Evolutionary conservation across 1,284 basidiomycete genomes (phyloP).

Genomic region (Pseudozyma sp.): DNA sequence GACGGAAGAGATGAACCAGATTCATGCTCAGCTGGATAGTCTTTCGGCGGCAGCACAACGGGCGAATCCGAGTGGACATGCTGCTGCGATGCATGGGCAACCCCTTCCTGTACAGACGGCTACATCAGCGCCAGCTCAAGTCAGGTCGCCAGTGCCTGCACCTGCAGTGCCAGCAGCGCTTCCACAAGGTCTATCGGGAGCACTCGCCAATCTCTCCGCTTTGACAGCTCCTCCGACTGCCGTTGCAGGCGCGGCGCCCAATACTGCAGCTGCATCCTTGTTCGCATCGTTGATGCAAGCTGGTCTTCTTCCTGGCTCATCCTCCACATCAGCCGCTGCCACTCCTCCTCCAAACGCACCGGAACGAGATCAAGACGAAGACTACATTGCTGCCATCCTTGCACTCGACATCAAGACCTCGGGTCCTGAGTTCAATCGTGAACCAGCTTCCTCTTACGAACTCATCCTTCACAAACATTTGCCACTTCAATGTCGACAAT

Average conservation of each 20-base stretch:
- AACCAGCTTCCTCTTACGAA: slow-evolving; percentile 70
- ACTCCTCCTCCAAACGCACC: slow-evolving; percentile 69
- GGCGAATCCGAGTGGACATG: slow-evolving; percentile 49
- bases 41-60: slow-evolving; percentile 70
- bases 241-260: slow-evolving; percentile 6
- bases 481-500: slow-evolving; percentile 90
- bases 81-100: slow-evolving; percentile 50
- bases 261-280: slow-evolving; percentile 47
- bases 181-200: slow-evolving; percentile 39
- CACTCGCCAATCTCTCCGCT: slow-evolving; percentile 32
- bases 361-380: slow-evolving; percentile 69
- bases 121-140: slow-evolving; percentile 8
- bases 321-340: slow-evolving; percentile 44
- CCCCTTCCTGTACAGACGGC: slow-evolving; percentile 10
- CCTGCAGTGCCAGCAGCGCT: slow-evolving; percentile 57
- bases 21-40: slow-evolving; percentile 79
- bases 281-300: slow-evolving; percentile 63
- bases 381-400: slow-evolving; percentile 80
- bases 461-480: slow-evolving; percentile 72
- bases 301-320: slow-evolving; percentile 56
- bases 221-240: slow-evolving; percentile 11
- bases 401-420: slow-evolving; percentile 78
- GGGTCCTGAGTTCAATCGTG: slow-evolving; percentile 80
- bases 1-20: slow-evolving; percentile 82
- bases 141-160: slow-evolving; percentile 6